These are phyloP conservation scores for Ceriops tagal DNA, from an alignment of 345 rosid genomes.

Conservation along the genomic window DNA sequence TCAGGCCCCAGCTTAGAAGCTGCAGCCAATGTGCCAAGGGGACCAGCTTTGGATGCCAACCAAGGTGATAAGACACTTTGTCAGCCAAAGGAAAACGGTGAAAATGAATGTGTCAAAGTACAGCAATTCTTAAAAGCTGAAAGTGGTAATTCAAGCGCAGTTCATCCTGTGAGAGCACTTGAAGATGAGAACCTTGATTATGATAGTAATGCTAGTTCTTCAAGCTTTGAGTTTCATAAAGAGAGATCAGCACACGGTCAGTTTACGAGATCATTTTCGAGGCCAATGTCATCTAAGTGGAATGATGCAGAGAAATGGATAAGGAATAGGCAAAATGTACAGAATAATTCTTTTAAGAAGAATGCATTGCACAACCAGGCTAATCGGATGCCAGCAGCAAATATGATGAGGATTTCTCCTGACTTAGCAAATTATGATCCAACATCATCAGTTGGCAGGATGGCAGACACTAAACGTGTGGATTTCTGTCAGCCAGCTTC, in stretches of 20 bases:
- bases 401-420: conserved; percentile 44
- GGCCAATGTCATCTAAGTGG: conserved; percentile 74
- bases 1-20: conserved; percentile 38
- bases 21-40: conserved; percentile 29
- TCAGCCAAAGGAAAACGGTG: conserved; percentile 31
- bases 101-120: conserved; percentile 34
- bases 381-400: conserved; percentile 35
- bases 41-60: conserved; percentile 23
- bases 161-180: conserved; percentile 47
- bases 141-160: conserved; percentile 39
- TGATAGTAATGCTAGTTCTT: conserved; percentile 72
- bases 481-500: conserved; percentile 46
- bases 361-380: conserved; percentile 39
- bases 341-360: conserved; percentile 41
- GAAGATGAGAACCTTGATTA: conserved; percentile 69
- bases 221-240: conserved; percentile 73
- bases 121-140: conserved; percentile 50
- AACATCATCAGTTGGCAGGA: conserved; percentile 23
- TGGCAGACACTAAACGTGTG: conserved; percentile 38
- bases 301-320: conserved; percentile 89
- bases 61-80: conserved; percentile 24
- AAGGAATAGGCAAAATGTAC: conserved; percentile 46
- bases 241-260: conserved; percentile 45
- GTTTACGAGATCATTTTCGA: conserved; percentile 36
- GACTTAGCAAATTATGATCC: conserved; percentile 37